Evolutionary conservation across 1,284 basidiomycete species (phyloP), one percentile per base, ranked within the genome.

Genomic region (Cutaneotrichosporon spelunceum): DNA sequence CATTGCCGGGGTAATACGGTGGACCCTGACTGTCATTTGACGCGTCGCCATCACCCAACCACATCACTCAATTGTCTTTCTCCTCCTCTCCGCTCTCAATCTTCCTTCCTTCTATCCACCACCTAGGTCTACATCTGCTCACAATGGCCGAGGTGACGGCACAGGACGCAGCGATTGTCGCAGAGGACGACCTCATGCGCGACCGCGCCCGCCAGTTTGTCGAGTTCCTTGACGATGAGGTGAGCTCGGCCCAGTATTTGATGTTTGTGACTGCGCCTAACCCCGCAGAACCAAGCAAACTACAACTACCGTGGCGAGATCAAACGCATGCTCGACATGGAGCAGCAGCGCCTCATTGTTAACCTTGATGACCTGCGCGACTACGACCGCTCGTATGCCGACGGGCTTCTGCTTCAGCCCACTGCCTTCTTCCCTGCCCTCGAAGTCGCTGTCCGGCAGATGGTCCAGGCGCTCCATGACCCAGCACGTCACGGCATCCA

Each of bases 351-450:
- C 71, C 87, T 99, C 72, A 88, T 96, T 72, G 87, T 99, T 78
- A 99, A 97, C 80, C 84, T 99, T 70, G 95, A 99, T 80, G 93
- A 99, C 80, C 81, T 99, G 68, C 88, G 96, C 78, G 91, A 93
- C 79, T 94, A 94, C 78, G 87, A 91, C 77, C 87, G 93, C 74
- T 87, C 90, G 61, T 89, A 81, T 59, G 81, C 80, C 47, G 81
- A 83, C 60, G 81, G 92, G 0, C 83, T 99, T 16, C 84, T 99
- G 61, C 90, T 91, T 72, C 85, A 91, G 56, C 96, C 96, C 4
- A 87, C 88, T 34, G 89, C 91, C 48, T 97, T 86, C 74, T 83
- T 97, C n/a, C 90, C 92, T 11, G 93, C 95, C 1, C 88, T 97
- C 64, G 94, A 99, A 65, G 85, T 87, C 36, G 96, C 94, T 11